Percentiles rank a stretch among this genome's conserved stretches.
phyloP scores from a whole-genome alignment of 1,284 basidiomycete species.

The Naganishia albida region DNA sequence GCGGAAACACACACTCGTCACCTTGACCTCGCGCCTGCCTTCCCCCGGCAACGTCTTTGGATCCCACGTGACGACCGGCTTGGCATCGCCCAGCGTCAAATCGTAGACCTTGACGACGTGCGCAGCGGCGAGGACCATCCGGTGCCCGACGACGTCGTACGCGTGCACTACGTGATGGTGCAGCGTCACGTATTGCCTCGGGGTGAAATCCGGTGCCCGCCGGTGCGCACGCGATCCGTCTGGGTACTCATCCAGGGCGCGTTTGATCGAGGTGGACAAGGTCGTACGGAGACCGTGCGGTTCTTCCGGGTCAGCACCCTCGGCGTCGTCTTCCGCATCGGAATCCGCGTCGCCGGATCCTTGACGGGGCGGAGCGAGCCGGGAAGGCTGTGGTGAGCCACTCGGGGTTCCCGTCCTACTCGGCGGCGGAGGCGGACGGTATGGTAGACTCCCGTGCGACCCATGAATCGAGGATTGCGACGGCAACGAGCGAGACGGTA shows the following conservation, averaged over 20 bases:
- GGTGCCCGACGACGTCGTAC: slow-evolving; percentile 65
- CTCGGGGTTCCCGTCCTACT: neutral
- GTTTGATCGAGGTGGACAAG: slow-evolving; percentile 34
- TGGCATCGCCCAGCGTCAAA: slow-evolving; percentile 44
- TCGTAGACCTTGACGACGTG: slow-evolving; percentile 65
- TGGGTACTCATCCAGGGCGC: slow-evolving; percentile 66
- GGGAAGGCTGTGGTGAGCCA: slow-evolving; percentile 10
- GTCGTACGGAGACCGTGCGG: slow-evolving; percentile 16
- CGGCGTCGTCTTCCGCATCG: slow-evolving; percentile 9
- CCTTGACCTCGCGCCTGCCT: slow-evolving; percentile 65
- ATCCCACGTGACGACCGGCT: slow-evolving; percentile 60
- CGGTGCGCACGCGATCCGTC: slow-evolving; percentile 80
- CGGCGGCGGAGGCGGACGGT: slow-evolving; percentile 17
- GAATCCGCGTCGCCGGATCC: slow-evolving; percentile 5
- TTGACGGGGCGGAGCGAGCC: neutral
- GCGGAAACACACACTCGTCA: slow-evolving; percentile 75
- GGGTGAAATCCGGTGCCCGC: slow-evolving; percentile 63
- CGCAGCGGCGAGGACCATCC: slow-evolving; percentile 62
- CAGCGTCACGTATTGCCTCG: slow-evolving; percentile 44
- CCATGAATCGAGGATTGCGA: neutral
- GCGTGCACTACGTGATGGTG: slow-evolving; percentile 56
- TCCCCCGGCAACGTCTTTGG: slow-evolving; percentile 61
- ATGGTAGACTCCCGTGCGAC: neutral
- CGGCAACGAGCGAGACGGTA: neutral
- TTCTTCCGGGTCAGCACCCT: slow-evolving; percentile 15